Evolutionary conservation across 2,329 filamentous ascomycete genomes (phyloP).

Genomic region (Byssochlamys sp.): DNA sequence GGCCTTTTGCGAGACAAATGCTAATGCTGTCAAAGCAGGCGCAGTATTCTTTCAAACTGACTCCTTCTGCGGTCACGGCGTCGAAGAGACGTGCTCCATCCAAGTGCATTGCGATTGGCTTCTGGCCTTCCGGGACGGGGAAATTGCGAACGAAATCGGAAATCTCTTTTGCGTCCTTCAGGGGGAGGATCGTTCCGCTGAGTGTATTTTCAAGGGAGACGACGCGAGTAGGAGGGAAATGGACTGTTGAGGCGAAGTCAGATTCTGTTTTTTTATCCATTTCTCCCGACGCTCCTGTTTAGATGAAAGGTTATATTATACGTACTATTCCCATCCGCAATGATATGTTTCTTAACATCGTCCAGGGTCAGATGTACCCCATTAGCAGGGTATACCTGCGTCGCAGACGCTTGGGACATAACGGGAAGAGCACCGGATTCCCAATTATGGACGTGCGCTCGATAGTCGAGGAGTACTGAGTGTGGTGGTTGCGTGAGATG

Average conservation of each 20-base stretch:
- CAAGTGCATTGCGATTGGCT: slow-evolving; percentile 20
- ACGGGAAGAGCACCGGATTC: slow-evolving; percentile 22
- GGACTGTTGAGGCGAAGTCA: slow-evolving; percentile 7
- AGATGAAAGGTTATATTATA: not conserved
- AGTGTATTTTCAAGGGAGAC: slow-evolving; percentile 22
- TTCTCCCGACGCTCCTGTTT: not conserved
- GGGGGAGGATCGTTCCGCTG: slow-evolving; percentile 17
- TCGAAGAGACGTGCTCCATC: slow-evolving; percentile 25
- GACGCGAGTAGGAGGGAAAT: slow-evolving; percentile 22
- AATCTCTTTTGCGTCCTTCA: slow-evolving; percentile 20
- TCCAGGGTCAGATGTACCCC: slow-evolving; percentile 25
- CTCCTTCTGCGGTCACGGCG: slow-evolving; percentile 16
- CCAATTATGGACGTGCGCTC: slow-evolving; percentile 24
- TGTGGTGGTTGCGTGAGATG: slow-evolving; percentile 26
- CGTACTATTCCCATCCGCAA: slow-evolving; percentile 17
- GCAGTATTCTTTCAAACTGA: slow-evolving; percentile 19
- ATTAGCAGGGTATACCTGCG: slow-evolving; percentile 21
- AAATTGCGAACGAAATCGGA: slow-evolving; percentile 17
- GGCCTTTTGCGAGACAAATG: slow-evolving; percentile 25
- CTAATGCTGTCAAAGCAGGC: slow-evolving; percentile 23
- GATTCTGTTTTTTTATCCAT: not conserved
- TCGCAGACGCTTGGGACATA: slow-evolving; percentile 24
- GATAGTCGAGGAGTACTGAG: slow-evolving; percentile 23
- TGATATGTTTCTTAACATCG: slow-evolving; percentile 21
- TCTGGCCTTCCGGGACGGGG: slow-evolving; percentile 13